A percentile compares a stretch with the other conserved stretches of the same genome.
phyloP scores from a whole-genome alignment of 2,329 filamentous ascomycete species.

The Neurospora sp. region DNA sequence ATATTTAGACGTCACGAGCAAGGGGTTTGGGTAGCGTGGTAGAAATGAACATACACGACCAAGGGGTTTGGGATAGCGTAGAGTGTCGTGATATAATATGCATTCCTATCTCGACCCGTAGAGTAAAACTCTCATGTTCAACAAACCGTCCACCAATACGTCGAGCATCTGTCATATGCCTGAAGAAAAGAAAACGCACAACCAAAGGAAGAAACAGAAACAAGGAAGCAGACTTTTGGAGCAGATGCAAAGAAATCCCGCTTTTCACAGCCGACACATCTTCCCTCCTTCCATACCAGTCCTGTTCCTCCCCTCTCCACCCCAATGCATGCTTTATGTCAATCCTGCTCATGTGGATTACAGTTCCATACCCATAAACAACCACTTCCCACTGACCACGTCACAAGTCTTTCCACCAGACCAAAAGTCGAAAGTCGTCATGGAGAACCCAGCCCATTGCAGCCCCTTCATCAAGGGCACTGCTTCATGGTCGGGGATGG shows the following conservation, averaged over 20 bases:
- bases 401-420: conserved; percentile 41
- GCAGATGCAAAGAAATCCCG: not conserved
- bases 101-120: not conserved
- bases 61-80: not conserved
- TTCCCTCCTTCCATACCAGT: not conserved
- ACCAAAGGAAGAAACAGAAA: not conserved
- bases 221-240: not conserved
- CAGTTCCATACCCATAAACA: conserved; percentile 83
- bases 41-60: not conserved
- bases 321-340: not conserved
- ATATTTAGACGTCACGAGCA: not conserved
- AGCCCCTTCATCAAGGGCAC: conserved; percentile 69
- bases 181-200: not conserved
- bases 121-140: not conserved
- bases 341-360: conserved; percentile 28
- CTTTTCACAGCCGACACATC: not conserved
- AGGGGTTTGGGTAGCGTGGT: not conserved
- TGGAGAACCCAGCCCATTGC: conserved; percentile 87
- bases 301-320: not conserved
- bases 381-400: conserved; percentile 67
- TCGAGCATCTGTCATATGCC: not conserved
- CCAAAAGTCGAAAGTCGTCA: conserved; percentile 73
- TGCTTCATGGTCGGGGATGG: conserved; percentile 50
- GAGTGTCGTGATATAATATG: not conserved
- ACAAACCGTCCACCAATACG: not conserved